phyloP scores from a whole-genome alignment of 2,329 filamentous ascomycete species.

The Penicillium sp. region DNA sequence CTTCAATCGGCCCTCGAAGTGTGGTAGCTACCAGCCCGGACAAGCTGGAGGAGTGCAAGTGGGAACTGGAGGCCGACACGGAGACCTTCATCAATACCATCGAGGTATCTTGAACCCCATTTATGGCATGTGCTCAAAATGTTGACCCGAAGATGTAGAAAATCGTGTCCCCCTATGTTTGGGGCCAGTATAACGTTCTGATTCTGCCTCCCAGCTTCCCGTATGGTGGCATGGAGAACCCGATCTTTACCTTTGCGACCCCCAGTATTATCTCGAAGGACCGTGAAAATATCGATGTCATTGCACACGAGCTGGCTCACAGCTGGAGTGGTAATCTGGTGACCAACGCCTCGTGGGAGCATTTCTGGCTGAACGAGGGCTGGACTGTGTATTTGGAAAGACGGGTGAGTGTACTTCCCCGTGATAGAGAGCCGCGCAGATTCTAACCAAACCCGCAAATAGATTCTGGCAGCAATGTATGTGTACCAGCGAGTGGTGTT shows the following conservation, averaged over 20 bases:
- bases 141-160: constrained; percentile 34
- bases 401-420: constrained; percentile 46
- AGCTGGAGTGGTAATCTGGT: constrained; percentile 84
- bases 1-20: constrained; percentile 82
- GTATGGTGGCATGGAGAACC: constrained; percentile 83
- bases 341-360: constrained; percentile 54
- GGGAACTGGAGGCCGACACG: constrained; percentile 88
- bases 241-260: constrained; percentile 91
- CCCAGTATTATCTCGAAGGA: constrained; percentile 91
- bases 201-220: constrained; percentile 88
- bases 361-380: constrained; percentile 67
- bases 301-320: constrained; percentile 78
- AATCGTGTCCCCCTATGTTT: constrained; percentile 81
- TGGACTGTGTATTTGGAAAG: constrained; percentile 97
- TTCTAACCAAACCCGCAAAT: constrained; percentile 13
- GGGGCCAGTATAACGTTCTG: constrained; percentile 93
- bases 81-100: constrained; percentile 88
- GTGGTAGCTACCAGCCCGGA: constrained; percentile 85
- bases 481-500: constrained; percentile 4
- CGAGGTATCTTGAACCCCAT: constrained; percentile 55
- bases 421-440: neutral
- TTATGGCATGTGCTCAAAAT: constrained; percentile 28
- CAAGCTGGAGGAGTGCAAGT: constrained; percentile 78
- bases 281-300: constrained; percentile 89
- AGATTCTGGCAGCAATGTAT: constrained; percentile 45